Conservation (phyloP, 2,329 filamentous ascomycete genomes). For the Hypocrella siamensis region DNA sequence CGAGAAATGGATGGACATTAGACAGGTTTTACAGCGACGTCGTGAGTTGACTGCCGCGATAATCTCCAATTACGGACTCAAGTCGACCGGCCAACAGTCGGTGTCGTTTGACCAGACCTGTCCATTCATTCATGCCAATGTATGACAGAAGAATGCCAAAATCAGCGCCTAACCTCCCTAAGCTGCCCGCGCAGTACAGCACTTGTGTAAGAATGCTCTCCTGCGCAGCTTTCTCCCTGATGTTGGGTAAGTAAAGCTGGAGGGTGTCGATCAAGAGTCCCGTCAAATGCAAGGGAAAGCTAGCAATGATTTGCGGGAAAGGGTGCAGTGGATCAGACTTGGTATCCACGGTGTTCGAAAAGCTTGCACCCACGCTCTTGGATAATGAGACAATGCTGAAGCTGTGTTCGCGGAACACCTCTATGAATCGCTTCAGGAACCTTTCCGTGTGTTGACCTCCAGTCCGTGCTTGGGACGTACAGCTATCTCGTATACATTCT, state of each 20-base stretch:
- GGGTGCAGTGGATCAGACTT: conserved; percentile 28
- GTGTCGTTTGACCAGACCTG: conserved; percentile 78
- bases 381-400: conserved; percentile 94
- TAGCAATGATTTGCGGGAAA: conserved; percentile 62
- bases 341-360: conserved; percentile 8
- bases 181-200: conserved; percentile 79
- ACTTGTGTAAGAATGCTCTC: conserved; percentile 88
- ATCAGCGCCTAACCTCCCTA: conserved; percentile 80
- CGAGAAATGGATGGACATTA: too few species aligned
- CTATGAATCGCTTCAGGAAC: conserved; percentile 88
- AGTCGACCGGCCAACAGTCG: conserved; percentile 66
- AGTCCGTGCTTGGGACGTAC: conserved; percentile 33
- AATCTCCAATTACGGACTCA: conserved; percentile 49
- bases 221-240: conserved; percentile 62
- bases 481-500: conserved; percentile 41
- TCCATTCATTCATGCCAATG: conserved; percentile 54
- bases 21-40: too few species aligned
- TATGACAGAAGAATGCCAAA: conserved; percentile 74
- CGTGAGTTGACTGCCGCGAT: conserved; percentile 14
- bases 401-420: conserved; percentile 94
- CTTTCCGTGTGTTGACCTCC: conserved; percentile 85
- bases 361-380: conserved; percentile 53
- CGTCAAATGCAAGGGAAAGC: conserved; percentile 73
- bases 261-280: conserved; percentile 67
- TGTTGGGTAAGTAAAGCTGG: conserved; percentile 60